phyloP scores from a whole-genome alignment of 192 early-diverging fungal species.

The Coemansia reversa region DNA sequence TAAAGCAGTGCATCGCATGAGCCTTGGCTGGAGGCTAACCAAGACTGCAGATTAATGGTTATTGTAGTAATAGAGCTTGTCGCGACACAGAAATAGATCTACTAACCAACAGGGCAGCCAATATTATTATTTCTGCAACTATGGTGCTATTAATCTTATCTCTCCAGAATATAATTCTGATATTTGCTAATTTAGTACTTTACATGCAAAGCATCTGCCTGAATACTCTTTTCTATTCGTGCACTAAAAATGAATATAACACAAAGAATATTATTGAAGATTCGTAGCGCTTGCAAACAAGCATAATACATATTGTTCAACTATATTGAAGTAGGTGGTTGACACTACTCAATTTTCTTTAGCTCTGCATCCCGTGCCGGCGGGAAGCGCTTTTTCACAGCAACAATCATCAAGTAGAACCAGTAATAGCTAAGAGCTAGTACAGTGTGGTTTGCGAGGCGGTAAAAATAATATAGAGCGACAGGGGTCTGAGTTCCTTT shows the following conservation, averaged over 20 bases:
- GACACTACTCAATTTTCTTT: slow-evolving; percentile 8
- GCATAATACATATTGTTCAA: neutral
- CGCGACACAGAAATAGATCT: no score
- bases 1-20: neutral
- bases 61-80: no score
- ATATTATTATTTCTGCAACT: no score
- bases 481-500: slow-evolving; percentile 32
- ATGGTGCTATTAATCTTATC: no score
- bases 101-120: no score
- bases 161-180: no score
- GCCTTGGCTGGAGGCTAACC: neutral
- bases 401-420: slow-evolving; percentile 53
- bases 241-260: neutral
- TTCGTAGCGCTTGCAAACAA: slow-evolving; percentile 6
- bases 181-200: neutral
- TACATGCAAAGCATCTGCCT: neutral
- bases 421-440: slow-evolving; percentile 54
- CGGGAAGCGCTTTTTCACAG: slow-evolving; percentile 42
- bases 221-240: neutral
- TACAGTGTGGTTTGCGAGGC: slow-evolving; percentile 37
- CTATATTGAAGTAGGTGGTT: neutral
- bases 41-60: no score
- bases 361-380: slow-evolving; percentile 13
- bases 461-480: slow-evolving; percentile 47
- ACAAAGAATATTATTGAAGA: neutral